Percentiles rank a stretch among this genome's conserved stretches.
phyloP scores from a whole-genome alignment of 441 rosid species.

The Kokia cookei region DNA sequence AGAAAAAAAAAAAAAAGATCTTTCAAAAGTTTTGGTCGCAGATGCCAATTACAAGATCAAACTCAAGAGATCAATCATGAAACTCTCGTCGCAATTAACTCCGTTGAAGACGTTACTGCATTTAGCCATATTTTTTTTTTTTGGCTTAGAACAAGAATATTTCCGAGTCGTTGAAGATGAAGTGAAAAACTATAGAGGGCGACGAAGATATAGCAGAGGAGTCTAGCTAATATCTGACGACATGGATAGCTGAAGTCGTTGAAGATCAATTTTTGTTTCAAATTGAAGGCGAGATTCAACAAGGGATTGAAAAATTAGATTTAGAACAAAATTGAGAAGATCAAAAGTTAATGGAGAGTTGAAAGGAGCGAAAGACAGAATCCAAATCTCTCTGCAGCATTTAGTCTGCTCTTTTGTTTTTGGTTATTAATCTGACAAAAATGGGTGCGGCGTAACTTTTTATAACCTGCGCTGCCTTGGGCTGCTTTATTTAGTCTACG shows the following conservation, averaged over 20 bases:
- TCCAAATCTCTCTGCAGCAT: conserved; percentile 10
- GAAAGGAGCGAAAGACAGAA: not conserved
- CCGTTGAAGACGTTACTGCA: conserved; percentile 9
- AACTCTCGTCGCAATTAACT: not conserved
- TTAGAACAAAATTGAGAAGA: not conserved
- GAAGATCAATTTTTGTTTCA: conserved; percentile 7
- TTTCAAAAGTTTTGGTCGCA: not conserved
- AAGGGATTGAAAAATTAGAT: not conserved
- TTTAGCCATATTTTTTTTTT: conserved; percentile 27
- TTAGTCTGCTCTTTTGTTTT: not conserved
- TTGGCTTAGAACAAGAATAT: not conserved
- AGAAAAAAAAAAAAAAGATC: conserved; percentile 2
- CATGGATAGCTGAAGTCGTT: conserved; percentile 45
- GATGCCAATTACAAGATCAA: conserved; percentile 20
- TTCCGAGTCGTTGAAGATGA: not conserved
- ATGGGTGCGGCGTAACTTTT: not conserved
- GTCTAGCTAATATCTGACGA: conserved; percentile 87
- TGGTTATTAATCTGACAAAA: not conserved
- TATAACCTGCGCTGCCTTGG: not conserved
- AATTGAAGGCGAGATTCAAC: not conserved
- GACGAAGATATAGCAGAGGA: not conserved
- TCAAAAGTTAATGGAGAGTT: not conserved
- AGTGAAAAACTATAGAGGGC: not conserved
- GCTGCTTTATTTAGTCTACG: not conserved
- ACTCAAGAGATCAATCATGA: conserved; percentile 15